phyloP scores from a whole-genome alignment of 2,329 filamentous ascomycete species.

The Sclerotinia spermophila region DNA sequence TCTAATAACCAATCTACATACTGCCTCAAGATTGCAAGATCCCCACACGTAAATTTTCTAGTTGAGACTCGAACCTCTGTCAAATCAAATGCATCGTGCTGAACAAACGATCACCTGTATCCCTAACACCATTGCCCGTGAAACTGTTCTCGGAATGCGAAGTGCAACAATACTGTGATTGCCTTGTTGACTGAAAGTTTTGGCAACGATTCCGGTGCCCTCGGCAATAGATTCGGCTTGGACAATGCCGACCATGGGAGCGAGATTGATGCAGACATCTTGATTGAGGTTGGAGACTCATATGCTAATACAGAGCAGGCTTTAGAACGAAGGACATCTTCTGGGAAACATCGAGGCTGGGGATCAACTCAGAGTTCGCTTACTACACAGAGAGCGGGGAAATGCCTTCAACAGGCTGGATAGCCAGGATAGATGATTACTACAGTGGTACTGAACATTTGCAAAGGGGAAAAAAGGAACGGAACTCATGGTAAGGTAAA shows the following conservation, averaged over 20 bases:
- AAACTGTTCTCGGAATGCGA: constrained; percentile 55
- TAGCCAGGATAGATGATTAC: background rate
- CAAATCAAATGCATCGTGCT: constrained; percentile 46
- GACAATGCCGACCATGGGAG: constrained; percentile 43
- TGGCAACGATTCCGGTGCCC: background rate
- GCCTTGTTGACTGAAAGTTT: constrained; percentile 34
- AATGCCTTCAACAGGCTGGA: no score
- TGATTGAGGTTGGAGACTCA: background rate
- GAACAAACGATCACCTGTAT: constrained; percentile 57
- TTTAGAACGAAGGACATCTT: background rate
- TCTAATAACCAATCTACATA: background rate
- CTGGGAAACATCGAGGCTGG: background rate
- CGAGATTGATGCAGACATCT: background rate
- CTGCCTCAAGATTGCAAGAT: background rate
- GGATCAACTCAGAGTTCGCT: background rate
- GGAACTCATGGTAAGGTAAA: background rate
- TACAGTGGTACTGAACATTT: background rate
- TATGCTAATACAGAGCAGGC: no score
- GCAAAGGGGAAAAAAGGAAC: background rate
- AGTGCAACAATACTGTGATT: constrained; percentile 43
- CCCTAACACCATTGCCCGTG: constrained; percentile 48
- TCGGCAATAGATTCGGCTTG: constrained; percentile 39
- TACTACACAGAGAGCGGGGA: background rate
- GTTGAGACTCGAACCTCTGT: background rate
- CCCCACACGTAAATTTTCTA: background rate